Evolutionary conservation across 805 yeast species (phyloP).

Genomic region (Priceomyces medius): DNA sequence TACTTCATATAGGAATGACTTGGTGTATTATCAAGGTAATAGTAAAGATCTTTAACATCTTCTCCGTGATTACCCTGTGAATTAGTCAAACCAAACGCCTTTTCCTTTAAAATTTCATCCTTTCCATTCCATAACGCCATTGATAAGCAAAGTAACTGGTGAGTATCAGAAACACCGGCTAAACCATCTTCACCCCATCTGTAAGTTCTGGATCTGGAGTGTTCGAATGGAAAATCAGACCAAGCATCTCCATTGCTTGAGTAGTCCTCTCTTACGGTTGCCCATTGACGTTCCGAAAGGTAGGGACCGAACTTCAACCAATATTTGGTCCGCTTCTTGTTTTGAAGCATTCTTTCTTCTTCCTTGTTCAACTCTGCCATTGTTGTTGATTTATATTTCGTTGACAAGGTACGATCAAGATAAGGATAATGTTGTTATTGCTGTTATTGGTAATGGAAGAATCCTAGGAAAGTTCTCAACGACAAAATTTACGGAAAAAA

Average conservation of each 20-base stretch:
- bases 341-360: constrained; percentile 35
- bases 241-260: constrained; percentile 87
- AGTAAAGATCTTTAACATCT: constrained; percentile 85
- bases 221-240: constrained; percentile 84
- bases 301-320: constrained; percentile 94
- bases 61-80: constrained; percentile 96
- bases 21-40: constrained; percentile 87
- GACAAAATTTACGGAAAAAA: too few relatives aligned
- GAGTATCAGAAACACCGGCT: constrained; percentile 85
- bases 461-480: too few relatives aligned
- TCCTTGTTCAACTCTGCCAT: constrained; percentile 29
- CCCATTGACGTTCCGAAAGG: constrained; percentile 85
- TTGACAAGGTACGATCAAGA: too few relatives aligned
- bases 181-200: constrained; percentile 97
- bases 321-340: constrained; percentile 43
- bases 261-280: constrained; percentile 85
- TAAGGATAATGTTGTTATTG: too few relatives aligned
- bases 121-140: constrained; percentile 91
- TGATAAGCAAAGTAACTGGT: constrained; percentile 72
- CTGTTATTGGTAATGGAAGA: too few relatives aligned
- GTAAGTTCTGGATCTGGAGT: constrained; percentile 74
- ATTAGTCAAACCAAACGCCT: constrained; percentile 84
- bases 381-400: not conserved
- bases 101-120: constrained; percentile 81
- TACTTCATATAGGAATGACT: constrained; percentile 91